Percentiles rank a stretch among this genome's conserved stretches.
These are phyloP conservation scores for Syzygium grande DNA, from an alignment of 345 rosid species.

Conservation along the genomic window DNA sequence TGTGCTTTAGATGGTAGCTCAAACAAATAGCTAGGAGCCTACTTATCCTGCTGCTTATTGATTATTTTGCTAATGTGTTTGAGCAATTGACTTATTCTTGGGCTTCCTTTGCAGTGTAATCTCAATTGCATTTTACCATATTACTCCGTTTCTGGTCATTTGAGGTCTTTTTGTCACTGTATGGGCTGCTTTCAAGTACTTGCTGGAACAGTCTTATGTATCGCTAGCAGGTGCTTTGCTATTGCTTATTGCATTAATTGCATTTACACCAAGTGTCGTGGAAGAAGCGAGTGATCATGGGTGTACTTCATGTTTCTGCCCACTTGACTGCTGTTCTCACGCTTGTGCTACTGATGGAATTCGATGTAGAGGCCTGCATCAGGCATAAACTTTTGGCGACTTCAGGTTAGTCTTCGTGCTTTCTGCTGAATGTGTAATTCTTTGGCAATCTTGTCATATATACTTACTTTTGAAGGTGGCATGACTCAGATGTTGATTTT, in stretches of 20 bases:
- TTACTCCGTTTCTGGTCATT: slow-evolving; percentile 77
- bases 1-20: not conserved
- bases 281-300: slow-evolving; percentile 67
- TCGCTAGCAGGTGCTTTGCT: slow-evolving; percentile 67
- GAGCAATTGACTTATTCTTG: not conserved
- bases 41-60: not conserved
- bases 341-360: slow-evolving; percentile 86
- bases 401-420: slow-evolving; percentile 38
- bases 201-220: slow-evolving; percentile 62
- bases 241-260: slow-evolving; percentile 51
- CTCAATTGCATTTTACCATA: slow-evolving; percentile 76
- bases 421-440: not conserved
- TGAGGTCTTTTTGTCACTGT: slow-evolving; percentile 72
- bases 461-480: not conserved
- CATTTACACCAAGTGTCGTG: slow-evolving; percentile 71
- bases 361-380: slow-evolving; percentile 87
- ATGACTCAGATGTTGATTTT: not conserved
- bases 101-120: slow-evolving; percentile 55
- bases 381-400: slow-evolving; percentile 89
- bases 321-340: slow-evolving; percentile 84
- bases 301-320: slow-evolving; percentile 78
- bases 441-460: not conserved
- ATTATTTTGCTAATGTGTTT: not conserved
- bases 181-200: slow-evolving; percentile 49
- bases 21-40: not conserved